Percentiles rank a stretch among this genome's conserved stretches.
Conservation (phyloP, 768 basidiomycete genomes). For the Mycena galopus region DNA sequence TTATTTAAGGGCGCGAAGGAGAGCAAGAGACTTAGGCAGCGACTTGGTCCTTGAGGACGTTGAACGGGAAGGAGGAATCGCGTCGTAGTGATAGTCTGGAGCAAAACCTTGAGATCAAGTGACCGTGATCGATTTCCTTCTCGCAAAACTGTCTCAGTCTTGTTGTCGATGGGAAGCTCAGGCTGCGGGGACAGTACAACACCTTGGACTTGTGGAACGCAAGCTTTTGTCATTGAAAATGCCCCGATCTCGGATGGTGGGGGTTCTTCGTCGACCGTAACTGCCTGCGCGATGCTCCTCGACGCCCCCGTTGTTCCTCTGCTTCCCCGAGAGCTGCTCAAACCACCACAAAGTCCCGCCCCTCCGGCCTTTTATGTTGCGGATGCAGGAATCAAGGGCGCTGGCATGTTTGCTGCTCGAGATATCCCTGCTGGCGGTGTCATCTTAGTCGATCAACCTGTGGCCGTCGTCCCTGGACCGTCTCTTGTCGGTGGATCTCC, state of each 20-base stretch:
- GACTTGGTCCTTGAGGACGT: not conserved
- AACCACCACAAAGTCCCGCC: slow-evolving; percentile 3
- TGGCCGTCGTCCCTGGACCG: slow-evolving; percentile 43
- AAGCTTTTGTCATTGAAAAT: slow-evolving; percentile 25
- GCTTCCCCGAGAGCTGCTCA: slow-evolving; percentile 4
- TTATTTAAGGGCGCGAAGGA: slow-evolving; percentile 9
- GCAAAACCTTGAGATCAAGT: not conserved
- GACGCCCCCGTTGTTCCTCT: slow-evolving; percentile 26
- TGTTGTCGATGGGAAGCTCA: no score
- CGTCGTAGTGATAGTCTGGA: not conserved
- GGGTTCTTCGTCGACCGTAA: not conserved
- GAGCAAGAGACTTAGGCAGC: slow-evolving; percentile 5
- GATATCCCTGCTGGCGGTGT: slow-evolving; percentile 32
- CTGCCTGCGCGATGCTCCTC: slow-evolving; percentile 31
- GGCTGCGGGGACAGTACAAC: not conserved
- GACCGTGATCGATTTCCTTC: not conserved
- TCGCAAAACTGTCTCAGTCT: no score
- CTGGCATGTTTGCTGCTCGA: slow-evolving; percentile 45
- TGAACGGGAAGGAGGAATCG: not conserved
- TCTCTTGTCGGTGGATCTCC: slow-evolving; percentile 32
- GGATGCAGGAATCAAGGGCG: slow-evolving; percentile 40
- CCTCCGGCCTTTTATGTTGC: slow-evolving; percentile 24
- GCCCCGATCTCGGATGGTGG: slow-evolving; percentile 16
- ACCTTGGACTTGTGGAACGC: slow-evolving; percentile 12
- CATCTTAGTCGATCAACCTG: slow-evolving; percentile 45